Evolutionary conservation across 2,329 filamentous ascomycete species (phyloP), one percentile per base, ranked within the genome.

Genomic region (Colletotrichum camelliae): DNA sequence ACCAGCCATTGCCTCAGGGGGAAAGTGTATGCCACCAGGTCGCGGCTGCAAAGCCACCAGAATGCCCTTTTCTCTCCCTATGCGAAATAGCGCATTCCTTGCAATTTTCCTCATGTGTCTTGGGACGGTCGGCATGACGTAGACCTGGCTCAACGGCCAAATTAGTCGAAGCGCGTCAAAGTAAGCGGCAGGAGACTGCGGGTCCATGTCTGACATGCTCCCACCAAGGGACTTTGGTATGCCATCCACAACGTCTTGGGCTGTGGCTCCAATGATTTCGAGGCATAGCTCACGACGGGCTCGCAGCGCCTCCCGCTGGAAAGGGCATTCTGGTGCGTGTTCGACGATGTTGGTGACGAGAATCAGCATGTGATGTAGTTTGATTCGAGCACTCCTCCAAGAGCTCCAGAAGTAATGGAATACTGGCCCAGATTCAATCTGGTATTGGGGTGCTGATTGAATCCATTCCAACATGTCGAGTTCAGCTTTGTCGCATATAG

Each of bases 161-260:
- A 86, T 79, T 33, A 86, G 74, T 79, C 82, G 83, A 52, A 86
- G 71, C 2, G 83, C 84, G 33, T 85, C 83, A 69, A 86, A 85
- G 52, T 85, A 77, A 13, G 80, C 79, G 55, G 78, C 80, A 27
- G 84, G 85, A 12, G 83, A 79, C 43, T 79, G 33, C 43, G 67
- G 78, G 64, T 82, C 81, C 12, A 78, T 77, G 43, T 78, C 77
- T 4, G 77, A 75, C 12, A 77, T 70, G 24, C 80, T 77, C 3
- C 80, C 79, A 15, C 80, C 81, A 12, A 86, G 75, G 8, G 80
- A 74, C 13, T 24, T 48, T 1, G 81, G 80, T 7, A 83, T 76
- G 29, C 73, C 74, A 15, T 81, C 77, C 21, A 86, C 35, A 10
- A 86, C 81, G 2, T 78, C 77, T 33, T 81, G 77, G 8, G 84